Conservation (phyloP, 2,329 filamentous ascomycete genomes). For the Verticillium longisporum region DNA sequence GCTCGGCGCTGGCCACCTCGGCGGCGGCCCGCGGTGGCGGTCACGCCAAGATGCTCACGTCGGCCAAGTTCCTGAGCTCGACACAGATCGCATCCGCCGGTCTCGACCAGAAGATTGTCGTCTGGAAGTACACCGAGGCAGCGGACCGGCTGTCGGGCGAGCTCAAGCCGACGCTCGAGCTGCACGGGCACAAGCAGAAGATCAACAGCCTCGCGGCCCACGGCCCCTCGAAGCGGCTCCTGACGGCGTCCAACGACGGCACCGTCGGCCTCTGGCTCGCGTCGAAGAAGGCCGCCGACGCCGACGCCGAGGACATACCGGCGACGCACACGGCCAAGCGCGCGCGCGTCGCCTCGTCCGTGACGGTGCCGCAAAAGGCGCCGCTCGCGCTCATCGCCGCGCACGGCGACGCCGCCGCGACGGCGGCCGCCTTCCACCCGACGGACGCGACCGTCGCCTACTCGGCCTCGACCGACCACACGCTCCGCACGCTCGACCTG, state of each 20-base stretch:
- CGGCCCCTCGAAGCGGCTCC: constrained; percentile 64
- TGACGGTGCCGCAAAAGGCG: constrained; percentile 61
- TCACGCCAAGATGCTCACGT: constrained; percentile 70
- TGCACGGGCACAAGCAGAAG: constrained; percentile 73
- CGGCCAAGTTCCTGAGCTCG: constrained; percentile 75
- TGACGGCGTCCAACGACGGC: constrained; percentile 81
- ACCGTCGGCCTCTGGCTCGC: constrained; percentile 84
- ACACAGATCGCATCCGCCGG: constrained; percentile 76
- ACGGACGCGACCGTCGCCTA: constrained; percentile 84
- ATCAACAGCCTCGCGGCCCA: constrained; percentile 73
- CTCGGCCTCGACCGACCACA: constrained; percentile 86
- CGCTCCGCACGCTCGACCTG: constrained; percentile 84
- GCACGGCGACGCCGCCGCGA: constrained; percentile 69
- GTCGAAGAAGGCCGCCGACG: constrained; percentile 65
- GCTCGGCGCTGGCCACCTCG: constrained; percentile 76
- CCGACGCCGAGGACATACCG: constrained; percentile 63
- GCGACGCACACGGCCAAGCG: constrained; percentile 66
- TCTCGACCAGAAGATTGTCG: constrained; percentile 74
- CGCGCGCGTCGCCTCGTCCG: constrained; percentile 53
- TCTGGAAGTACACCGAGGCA: constrained; percentile 81
- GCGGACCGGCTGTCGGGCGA: constrained; percentile 51
- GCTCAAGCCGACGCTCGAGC: constrained; percentile 68
- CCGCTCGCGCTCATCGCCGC: constrained; percentile 66
- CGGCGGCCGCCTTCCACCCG: constrained; percentile 77
- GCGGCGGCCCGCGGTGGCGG: constrained; percentile 59